Conservation (phyloP, 441 rosid species). For the Sinapis alba region DNA sequence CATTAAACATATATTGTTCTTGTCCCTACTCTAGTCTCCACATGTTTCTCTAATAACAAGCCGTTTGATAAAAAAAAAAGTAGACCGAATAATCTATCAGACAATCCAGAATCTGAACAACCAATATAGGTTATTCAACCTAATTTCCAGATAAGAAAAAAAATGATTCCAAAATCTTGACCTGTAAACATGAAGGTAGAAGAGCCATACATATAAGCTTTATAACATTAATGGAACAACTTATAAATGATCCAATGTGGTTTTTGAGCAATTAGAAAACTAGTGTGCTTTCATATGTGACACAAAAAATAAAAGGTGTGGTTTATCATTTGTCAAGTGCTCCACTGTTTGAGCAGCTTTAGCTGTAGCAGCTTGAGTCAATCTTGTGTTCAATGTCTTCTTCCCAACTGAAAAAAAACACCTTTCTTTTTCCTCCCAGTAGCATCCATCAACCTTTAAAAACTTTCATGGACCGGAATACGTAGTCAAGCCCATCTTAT, state of each 20-base stretch:
- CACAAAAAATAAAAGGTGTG: no score
- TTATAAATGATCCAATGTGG: background rate
- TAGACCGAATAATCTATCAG: background rate
- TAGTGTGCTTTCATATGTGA: background rate
- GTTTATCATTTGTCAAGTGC: constrained; percentile 54
- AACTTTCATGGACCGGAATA: background rate
- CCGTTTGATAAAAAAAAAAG: background rate
- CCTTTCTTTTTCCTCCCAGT: constrained; percentile 70
- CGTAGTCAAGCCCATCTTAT: background rate
- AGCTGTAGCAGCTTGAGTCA: constrained; percentile 26
- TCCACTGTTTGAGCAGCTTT: constrained; percentile 93
- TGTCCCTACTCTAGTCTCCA: background rate
- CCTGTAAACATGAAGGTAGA: background rate
- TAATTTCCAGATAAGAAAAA: background rate
- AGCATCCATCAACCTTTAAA: constrained; percentile 48
- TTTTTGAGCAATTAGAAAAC: background rate
- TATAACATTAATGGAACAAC: background rate
- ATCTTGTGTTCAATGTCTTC: background rate
- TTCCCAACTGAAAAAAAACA: constrained; percentile 77
- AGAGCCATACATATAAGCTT: background rate
- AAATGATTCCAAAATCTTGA: background rate
- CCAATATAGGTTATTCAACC: background rate
- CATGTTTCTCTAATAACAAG: background rate
- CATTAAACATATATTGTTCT: background rate
- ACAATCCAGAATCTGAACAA: background rate